A percentile compares a stretch with the other conserved stretches of the same genome.
These are phyloP conservation scores for Pleurotus pulmonarius DNA, from an alignment of 768 basidiomycete species.

Conservation along the genomic window DNA sequence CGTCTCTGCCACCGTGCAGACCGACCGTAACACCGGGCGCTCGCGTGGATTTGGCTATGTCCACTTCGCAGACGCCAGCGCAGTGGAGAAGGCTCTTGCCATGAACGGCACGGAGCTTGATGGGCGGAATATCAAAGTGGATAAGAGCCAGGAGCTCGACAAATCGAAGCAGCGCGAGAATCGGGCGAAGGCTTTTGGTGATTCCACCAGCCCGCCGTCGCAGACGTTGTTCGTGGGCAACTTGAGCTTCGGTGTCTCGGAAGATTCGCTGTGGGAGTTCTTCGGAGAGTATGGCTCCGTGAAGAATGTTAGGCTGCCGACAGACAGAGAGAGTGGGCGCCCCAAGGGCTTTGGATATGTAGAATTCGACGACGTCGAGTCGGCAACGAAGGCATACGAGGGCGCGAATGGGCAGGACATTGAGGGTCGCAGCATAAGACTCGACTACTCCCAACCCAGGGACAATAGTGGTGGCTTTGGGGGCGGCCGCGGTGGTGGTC, in stretches of 20 bases:
- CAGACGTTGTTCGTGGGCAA: conserved; percentile 88
- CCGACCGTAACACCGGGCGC: conserved; percentile 76
- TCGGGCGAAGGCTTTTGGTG: conserved; percentile 75
- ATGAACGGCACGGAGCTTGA: conserved; percentile 90
- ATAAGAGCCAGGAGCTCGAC: conserved; percentile 67
- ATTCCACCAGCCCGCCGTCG: conserved; percentile 61
- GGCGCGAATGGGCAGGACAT: conserved; percentile 69
- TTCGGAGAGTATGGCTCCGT: conserved; percentile 87
- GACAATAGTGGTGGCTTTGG: conserved; percentile 54
- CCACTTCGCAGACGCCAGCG: conserved; percentile 64
- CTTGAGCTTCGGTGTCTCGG: conserved; percentile 72
- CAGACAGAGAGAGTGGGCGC: conserved; percentile 85
- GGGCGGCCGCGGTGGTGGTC: conserved; percentile 34
- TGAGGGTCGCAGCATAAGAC: conserved; percentile 73
- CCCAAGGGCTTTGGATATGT: conserved; percentile 98
- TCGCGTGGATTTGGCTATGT: conserved; percentile 88
- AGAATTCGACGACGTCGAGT: conserved; percentile 80
- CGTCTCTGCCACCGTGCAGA: conserved; percentile 82
- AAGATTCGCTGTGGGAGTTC: conserved; percentile 85
- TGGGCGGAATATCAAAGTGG: conserved; percentile 83
- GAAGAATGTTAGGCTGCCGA: conserved; percentile 85
- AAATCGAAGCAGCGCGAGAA: conserved; percentile 56
- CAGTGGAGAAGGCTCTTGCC: conserved; percentile 76
- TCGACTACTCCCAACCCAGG: conserved; percentile 86
- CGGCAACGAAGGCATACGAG: conserved; percentile 77